A percentile compares a stretch with the other conserved stretches of the same genome.
Conservation (phyloP, 176 grass and related monocot species). For the Aegilops bicornis region DNA sequence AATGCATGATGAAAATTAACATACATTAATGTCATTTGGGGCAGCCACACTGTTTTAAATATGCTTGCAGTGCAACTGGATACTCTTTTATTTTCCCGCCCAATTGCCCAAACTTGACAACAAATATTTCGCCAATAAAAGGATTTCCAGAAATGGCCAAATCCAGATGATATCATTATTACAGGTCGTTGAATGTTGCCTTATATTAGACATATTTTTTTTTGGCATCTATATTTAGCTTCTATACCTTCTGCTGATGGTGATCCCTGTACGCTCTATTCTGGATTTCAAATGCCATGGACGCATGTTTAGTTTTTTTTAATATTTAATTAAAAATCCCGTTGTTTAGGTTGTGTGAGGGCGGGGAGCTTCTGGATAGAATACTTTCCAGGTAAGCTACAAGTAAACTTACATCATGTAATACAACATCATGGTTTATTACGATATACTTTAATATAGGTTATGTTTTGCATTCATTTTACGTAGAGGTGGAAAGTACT, state of each 20-base stretch:
- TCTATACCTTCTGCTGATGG: neutral
- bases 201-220: neutral
- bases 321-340: conserved; percentile 6
- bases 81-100: neutral
- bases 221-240: conserved; percentile 16
- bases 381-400: conserved; percentile 74
- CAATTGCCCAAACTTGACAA: neutral
- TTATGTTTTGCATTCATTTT: conserved; percentile 24
- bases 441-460: neutral
- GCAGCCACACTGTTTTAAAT: neutral
- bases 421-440: conserved; percentile 3
- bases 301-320: neutral
- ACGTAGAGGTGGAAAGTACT: conserved; percentile 76
- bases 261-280: neutral
- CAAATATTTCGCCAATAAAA: neutral
- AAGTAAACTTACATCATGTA: conserved; percentile 4
- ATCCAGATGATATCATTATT: neutral
- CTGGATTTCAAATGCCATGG: conserved; percentile 2
- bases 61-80: neutral
- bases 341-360: conserved; percentile 64
- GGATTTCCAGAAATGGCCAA: neutral
- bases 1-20: neutral
- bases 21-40: neutral
- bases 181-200: neutral
- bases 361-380: conserved; percentile 77